Evolutionary conservation across 2,329 filamentous ascomycete species (phyloP).

Genomic region (Aspergillus melleus): DNA sequence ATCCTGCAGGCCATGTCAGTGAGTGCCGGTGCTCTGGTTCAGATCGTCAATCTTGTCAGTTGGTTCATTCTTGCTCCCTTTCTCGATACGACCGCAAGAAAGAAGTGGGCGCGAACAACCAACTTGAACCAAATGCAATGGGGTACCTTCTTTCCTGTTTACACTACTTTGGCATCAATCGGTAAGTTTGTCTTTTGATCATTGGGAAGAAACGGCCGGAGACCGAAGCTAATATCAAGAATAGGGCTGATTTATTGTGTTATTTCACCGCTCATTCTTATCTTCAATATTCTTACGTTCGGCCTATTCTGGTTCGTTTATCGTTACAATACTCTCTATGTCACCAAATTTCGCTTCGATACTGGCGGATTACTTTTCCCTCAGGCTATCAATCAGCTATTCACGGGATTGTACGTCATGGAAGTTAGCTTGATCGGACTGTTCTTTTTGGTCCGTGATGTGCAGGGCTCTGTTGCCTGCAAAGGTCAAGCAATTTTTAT

Average conservation of each 20-base stretch:
- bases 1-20: slow-evolving; percentile 89
- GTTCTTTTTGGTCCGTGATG: slow-evolving; percentile 74
- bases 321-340: slow-evolving; percentile 95
- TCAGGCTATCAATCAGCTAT: slow-evolving; percentile 89
- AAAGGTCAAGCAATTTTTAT: slow-evolving; percentile 79
- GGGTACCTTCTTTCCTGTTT: slow-evolving; percentile 93
- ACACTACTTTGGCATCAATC: slow-evolving; percentile 95
- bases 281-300: slow-evolving; percentile 94
- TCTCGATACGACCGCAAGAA: slow-evolving; percentile 75
- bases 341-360: slow-evolving; percentile 84
- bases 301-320: slow-evolving; percentile 89
- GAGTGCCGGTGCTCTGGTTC: slow-evolving; percentile 83
- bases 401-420: slow-evolving; percentile 93
- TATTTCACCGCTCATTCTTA: slow-evolving; percentile 82
- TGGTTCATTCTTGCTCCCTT: slow-evolving; percentile 83
- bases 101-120: slow-evolving; percentile 85
- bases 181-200: slow-evolving; percentile 44
- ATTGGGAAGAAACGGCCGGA: background rate
- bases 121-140: slow-evolving; percentile 75
- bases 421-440: slow-evolving; percentile 85
- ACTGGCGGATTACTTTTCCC: slow-evolving; percentile 93
- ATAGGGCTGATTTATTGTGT: slow-evolving; percentile 77
- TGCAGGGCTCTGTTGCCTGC: slow-evolving; percentile 57
- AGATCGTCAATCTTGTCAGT: slow-evolving; percentile 73
- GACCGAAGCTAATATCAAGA: slow-evolving; percentile 5